Conservation (phyloP, 331 rosid genomes). For the Acacia pycnantha region DNA sequence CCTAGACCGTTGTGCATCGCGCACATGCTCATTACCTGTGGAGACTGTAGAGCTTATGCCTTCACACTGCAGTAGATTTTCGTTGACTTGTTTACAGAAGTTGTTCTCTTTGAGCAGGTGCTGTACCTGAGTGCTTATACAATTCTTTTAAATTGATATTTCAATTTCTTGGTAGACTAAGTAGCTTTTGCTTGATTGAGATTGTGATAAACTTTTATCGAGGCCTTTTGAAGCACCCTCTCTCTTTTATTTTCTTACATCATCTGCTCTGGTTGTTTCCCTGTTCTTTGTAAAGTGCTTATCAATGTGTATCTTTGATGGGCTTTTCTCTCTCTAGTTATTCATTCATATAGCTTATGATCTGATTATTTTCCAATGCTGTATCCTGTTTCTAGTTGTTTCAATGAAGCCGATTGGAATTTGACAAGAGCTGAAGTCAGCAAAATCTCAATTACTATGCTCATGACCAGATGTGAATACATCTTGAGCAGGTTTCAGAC, state of each 20-base stretch:
- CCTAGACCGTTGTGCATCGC: conserved; percentile 94
- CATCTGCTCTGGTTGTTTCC: neutral
- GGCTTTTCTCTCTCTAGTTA: conserved; percentile 5
- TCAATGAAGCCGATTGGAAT: conserved; percentile 58
- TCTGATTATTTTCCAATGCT: conserved; percentile 17
- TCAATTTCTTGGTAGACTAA: neutral
- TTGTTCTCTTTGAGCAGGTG: conserved; percentile 93
- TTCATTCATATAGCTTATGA: conserved; percentile 1
- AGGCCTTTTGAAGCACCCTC: neutral
- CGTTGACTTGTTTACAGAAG: conserved; percentile 87
- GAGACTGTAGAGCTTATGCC: conserved; percentile 97
- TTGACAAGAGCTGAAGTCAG: conserved; percentile 74
- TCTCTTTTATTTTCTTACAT: neutral
- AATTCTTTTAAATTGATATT: conserved; percentile 17
- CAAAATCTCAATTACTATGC: conserved; percentile 73
- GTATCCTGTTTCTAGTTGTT: conserved; percentile 43
- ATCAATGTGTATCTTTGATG: neutral
- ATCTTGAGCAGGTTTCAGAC: conserved; percentile 70
- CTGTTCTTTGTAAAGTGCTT: neutral
- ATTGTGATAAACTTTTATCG: neutral
- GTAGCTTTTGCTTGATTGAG: conserved; percentile 23
- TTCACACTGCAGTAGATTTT: conserved; percentile 89
- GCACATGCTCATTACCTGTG: conserved; percentile 89
- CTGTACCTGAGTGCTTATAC: conserved; percentile 17
- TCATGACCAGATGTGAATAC: conserved; percentile 73